Evolutionary conservation across 2,329 filamentous ascomycete species (phyloP), one percentile per base, ranked within the genome.

Genomic region (Davidsoniella eucalypti): DNA sequence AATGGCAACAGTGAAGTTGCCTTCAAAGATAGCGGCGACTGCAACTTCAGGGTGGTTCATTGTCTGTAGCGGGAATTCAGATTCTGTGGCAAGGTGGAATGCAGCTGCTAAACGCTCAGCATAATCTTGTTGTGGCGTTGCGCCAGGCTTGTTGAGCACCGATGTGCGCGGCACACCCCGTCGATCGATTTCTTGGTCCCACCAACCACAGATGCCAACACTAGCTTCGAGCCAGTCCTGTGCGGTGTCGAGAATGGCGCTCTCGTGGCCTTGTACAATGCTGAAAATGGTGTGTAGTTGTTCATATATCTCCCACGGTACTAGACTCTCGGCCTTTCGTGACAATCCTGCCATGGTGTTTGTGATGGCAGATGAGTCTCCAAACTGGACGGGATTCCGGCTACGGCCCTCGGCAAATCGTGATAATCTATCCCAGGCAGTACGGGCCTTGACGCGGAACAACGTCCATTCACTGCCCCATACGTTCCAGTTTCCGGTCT

Each of bases 181-280:
- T 46, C 63, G 69, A n/a, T 76, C 75, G 54, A 92, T 86, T 60
- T 94, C 82, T 86, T 92, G 86, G 60, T 94, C 82, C 87, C 88
- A 94, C 90, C 90, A 96, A 5, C 84, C 80, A 29, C 88, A 80
- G 46, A 96, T 68, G 1, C 82, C 84, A 53, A 95, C 67, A 0
- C 82, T 84, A 0, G 87, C 88, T 67, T 96, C 90, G 47, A 90
- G 79, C 90, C 90, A 96, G 63, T 95, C 88, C 59, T 90, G 80
- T 1, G 87, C 78, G 42, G 80, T 77, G 44, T 80, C 75, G 54
- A 93, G 69, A 48, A 95, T 85, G 17, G 87, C 80, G 36, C 81
- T 75, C 8, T 78, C 72, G 55, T 83, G 77, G 36, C 90, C 88
- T 4, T 92, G 72, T 1, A 93, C 67, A 54, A 94, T 81, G 33